These are phyloP conservation scores for Leishmania arabica DNA, from an alignment of 208 protist species.

Conservation along the genomic window DNA sequence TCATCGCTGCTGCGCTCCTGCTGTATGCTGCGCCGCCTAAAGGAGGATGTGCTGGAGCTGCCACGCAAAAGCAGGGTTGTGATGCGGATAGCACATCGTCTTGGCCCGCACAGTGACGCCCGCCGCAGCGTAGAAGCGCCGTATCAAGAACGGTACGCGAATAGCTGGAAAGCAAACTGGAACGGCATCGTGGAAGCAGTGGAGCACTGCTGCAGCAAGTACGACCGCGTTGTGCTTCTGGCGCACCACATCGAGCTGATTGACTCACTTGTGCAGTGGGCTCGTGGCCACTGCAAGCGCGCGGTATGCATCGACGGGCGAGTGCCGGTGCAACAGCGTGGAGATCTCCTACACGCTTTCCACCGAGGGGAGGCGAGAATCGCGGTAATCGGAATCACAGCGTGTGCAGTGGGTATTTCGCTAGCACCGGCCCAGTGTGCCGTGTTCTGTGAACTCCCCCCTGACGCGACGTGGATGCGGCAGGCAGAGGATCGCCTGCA, in stretches of 20 bases:
- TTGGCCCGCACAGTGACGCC: not conserved
- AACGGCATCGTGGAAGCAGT: slow-evolving; percentile 66
- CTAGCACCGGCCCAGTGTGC: slow-evolving; percentile 65
- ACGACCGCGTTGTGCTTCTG: slow-evolving; percentile 70
- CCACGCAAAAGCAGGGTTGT: slow-evolving; percentile 70
- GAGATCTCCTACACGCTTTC: slow-evolving; percentile 43
- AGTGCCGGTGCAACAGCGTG: slow-evolving; percentile 40
- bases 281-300: slow-evolving; percentile 26
- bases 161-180: slow-evolving; percentile 55
- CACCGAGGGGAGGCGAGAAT: slow-evolving; percentile 40
- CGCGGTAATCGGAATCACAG: slow-evolving; percentile 78
- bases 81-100: slow-evolving; percentile 46
- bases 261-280: slow-evolving; percentile 34
- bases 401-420: slow-evolving; percentile 76
- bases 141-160: slow-evolving; percentile 71
- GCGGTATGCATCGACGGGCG: slow-evolving; percentile 72
- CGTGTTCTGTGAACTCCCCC: slow-evolving; percentile 86
- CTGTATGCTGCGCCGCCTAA: slow-evolving; percentile 72
- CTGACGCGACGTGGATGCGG: slow-evolving; percentile 73
- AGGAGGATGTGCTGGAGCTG: slow-evolving; percentile 76
- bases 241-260: slow-evolving; percentile 80
- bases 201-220: slow-evolving; percentile 54
- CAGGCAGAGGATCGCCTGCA: slow-evolving; percentile 89
- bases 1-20: slow-evolving; percentile 42
- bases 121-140: not conserved